phyloP scores from a whole-genome alignment of 371 early-diverging fungal species.

The Circinella minor region DNA sequence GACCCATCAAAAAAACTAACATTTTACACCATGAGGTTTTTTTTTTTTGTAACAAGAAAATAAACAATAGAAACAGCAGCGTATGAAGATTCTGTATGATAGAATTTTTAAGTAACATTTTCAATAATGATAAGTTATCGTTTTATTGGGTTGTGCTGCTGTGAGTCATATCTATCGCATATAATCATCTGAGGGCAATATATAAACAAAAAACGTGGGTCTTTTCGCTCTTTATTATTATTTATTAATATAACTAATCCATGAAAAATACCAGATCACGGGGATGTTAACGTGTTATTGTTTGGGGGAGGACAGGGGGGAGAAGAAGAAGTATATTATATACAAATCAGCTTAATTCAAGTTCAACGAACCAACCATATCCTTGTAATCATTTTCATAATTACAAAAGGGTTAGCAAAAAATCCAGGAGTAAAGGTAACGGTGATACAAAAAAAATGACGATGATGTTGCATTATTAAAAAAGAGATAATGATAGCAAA shows the following conservation, averaged over 20 bases:
- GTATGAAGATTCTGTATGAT: not conserved
- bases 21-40: too few relatives aligned
- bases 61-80: too few relatives aligned
- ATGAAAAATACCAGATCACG: not conserved
- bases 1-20: not conserved
- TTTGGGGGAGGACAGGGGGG: too few relatives aligned
- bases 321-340: too few relatives aligned
- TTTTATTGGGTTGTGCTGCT: conserved; percentile 1
- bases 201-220: conserved; percentile 6
- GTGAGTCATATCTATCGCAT: conserved; percentile 12
- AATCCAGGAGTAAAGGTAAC: not conserved
- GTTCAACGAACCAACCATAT: not conserved
- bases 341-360: too few relatives aligned
- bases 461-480: too few relatives aligned
- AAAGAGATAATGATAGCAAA: too few relatives aligned
- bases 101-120: not conserved
- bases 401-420: not conserved
- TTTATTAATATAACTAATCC: not conserved
- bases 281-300: not conserved
- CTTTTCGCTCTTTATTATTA: not conserved
- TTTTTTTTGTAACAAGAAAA: too few relatives aligned
- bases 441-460: too few relatives aligned
- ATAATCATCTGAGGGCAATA: conserved; percentile 6
- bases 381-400: not conserved
- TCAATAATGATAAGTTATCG: not conserved